Conservation (phyloP, 768 basidiomycete species). For the Gautieria morchelliformis region DNA sequence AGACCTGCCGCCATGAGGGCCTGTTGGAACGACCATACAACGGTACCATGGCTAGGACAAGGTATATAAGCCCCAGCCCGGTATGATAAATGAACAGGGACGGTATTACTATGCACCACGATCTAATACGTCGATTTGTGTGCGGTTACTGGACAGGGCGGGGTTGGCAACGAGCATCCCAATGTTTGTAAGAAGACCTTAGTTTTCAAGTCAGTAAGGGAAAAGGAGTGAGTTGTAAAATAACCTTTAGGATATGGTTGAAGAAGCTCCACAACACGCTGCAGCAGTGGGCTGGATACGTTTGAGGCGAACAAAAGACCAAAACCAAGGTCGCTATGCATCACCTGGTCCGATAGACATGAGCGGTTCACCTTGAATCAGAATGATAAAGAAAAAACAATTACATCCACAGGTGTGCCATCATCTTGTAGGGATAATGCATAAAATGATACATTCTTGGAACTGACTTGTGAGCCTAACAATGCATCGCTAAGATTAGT, state of each 20-base stretch:
- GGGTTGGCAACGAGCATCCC: slow-evolving; percentile 40
- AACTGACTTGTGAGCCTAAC: slow-evolving; percentile 12
- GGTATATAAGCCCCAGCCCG: not conserved
- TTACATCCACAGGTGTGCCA: slow-evolving; percentile 30
- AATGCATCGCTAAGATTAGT: slow-evolving; percentile 25
- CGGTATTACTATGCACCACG: slow-evolving; percentile 29
- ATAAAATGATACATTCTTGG: slow-evolving; percentile 26
- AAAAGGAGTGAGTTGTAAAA: not conserved
- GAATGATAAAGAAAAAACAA: slow-evolving; percentile 4
- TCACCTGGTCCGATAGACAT: slow-evolving; percentile 18
- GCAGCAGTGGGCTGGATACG: slow-evolving; percentile 26
- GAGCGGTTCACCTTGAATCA: not conserved
- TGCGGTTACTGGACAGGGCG: slow-evolving; percentile 33
- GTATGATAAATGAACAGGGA: slow-evolving; percentile 19
- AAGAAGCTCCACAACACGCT: slow-evolving; percentile 29
- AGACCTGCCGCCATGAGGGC: slow-evolving; percentile 36
- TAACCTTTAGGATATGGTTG: slow-evolving; percentile 34
- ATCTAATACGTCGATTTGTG: slow-evolving; percentile 28
- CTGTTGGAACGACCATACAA: slow-evolving; percentile 31
- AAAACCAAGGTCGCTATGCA: slow-evolving; percentile 35
- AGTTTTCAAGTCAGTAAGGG: not conserved
- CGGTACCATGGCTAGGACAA: not conserved
- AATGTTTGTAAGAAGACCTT: slow-evolving; percentile 34
- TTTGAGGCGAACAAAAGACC: slow-evolving; percentile 31
- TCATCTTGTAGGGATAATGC: slow-evolving; percentile 30